Conservation (phyloP, 2,329 filamentous ascomycete genomes). For the Fragosphaeria purpurea region DNA sequence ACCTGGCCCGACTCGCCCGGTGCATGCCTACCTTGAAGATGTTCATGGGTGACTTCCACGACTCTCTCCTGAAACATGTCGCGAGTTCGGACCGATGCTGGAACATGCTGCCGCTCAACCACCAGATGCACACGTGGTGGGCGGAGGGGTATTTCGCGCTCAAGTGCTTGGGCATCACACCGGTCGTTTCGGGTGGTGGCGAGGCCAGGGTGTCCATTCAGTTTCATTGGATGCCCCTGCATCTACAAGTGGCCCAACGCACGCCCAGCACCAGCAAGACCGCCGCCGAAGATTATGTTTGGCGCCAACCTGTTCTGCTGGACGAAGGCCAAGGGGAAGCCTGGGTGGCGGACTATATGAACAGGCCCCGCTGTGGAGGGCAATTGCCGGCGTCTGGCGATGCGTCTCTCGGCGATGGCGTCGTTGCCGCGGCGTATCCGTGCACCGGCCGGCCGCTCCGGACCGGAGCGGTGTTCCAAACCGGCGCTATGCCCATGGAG, state of each 20-base stretch:
- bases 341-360: background rate
- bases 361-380: background rate
- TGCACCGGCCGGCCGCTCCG: background rate
- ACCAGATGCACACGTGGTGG: constrained; percentile 1
- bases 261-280: too few species aligned
- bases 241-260: background rate
- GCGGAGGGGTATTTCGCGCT: background rate
- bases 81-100: background rate
- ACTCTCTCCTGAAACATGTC: too few species aligned
- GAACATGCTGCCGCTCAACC: background rate
- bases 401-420: background rate
- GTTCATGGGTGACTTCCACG: background rate
- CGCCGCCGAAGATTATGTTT: too few species aligned
- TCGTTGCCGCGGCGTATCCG: background rate
- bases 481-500: background rate
- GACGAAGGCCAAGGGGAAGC: background rate
- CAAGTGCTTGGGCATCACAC: constrained; percentile 1
- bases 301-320: too few species aligned
- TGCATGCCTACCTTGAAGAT: too few species aligned
- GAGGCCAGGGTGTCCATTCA: background rate
- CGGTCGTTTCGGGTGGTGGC: background rate
- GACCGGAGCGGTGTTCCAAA: background rate
- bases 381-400: too few species aligned
- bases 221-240: constrained; percentile 3
- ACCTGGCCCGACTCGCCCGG: too few species aligned